A percentile compares a stretch with the other conserved stretches of the same genome.
These are phyloP conservation scores for Carex arenaria DNA, from an alignment of 202 grass and related monocot genomes.

Conservation along the genomic window DNA sequence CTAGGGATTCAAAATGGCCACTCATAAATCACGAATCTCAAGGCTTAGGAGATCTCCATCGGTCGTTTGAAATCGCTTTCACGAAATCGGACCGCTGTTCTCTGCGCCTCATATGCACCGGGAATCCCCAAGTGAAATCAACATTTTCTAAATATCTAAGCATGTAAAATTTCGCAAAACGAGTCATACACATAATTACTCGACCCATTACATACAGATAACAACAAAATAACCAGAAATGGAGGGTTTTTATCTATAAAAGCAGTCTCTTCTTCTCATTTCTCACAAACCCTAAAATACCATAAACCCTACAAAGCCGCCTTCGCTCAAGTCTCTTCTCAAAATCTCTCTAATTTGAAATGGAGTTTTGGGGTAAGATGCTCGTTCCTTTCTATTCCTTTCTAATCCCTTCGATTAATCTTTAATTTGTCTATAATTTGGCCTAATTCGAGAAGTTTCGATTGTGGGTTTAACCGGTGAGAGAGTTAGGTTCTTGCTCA, in stretches of 20 bases:
- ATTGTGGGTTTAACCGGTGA: background rate
- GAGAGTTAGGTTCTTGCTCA: background rate
- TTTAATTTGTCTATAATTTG: background rate
- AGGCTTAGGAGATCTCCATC: background rate
- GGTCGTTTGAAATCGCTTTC: background rate
- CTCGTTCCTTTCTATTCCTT: background rate
- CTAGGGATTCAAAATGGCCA: background rate
- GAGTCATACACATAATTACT: background rate
- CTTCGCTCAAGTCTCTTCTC: background rate
- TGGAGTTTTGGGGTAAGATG: slow-evolving; percentile 26
- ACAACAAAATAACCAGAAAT: background rate
- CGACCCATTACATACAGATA: background rate
- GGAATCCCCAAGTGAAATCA: background rate
- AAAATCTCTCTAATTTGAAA: background rate
- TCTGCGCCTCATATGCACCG: background rate
- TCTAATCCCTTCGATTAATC: background rate
- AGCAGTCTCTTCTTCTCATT: background rate
- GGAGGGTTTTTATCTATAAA: slow-evolving; percentile 16
- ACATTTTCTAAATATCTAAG: background rate
- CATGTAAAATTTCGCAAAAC: background rate
- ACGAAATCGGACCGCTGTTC: slow-evolving; percentile 10
- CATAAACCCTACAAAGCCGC: slow-evolving; percentile 24
- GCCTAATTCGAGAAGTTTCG: background rate
- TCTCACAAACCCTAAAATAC: slow-evolving; percentile 9
- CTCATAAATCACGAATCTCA: background rate